These are phyloP conservation scores for Dioscorea alata DNA, from an alignment of 106 monocot species.

Conservation along the genomic window DNA sequence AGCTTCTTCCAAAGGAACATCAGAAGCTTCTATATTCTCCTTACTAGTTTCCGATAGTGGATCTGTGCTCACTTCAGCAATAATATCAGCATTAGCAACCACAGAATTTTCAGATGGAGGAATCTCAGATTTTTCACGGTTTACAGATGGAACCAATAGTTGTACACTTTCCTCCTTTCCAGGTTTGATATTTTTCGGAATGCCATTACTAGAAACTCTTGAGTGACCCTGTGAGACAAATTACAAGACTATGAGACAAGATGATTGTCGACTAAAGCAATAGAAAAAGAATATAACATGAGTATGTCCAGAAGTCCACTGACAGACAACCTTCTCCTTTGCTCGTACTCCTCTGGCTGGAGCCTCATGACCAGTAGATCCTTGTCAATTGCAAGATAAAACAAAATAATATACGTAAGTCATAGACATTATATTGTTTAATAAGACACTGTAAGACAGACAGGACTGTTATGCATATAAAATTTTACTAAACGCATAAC, in stretches of 20 bases:
- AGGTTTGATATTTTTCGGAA: constrained; percentile 8
- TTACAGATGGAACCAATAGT: constrained; percentile 12
- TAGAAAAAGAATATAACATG: too few species aligned
- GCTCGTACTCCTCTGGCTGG: constrained; percentile 36
- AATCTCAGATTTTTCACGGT: constrained; percentile 31
- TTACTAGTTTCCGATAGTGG: constrained; percentile 16
- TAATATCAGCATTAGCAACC: constrained; percentile 10
- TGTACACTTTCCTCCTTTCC: constrained; percentile 21
- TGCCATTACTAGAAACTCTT: constrained; percentile 19
- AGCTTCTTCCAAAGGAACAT: constrained; percentile 7
- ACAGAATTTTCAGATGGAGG: constrained; percentile 11
- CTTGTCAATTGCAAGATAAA: constrained; percentile 24
- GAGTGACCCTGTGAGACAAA: constrained; percentile 32
- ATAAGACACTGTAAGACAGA: background rate
- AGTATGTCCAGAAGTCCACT: too few species aligned
- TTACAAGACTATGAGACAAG: background rate
- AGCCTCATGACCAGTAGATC: constrained; percentile 42
- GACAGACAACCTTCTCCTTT: constrained; percentile 47
- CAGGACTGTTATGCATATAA: too few species aligned
- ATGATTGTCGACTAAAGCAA: too few species aligned
- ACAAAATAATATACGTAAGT: constrained; percentile 7
- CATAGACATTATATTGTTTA: background rate
- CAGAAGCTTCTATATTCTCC: constrained; percentile 7
- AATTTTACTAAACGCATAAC: too few species aligned
- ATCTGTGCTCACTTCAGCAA: constrained; percentile 14